A percentile compares a stretch with the other conserved stretches of the same genome.
phyloP scores from a whole-genome alignment of 108 stramenopile genomes.

The Pseudonitzschia multiseries region DNA sequence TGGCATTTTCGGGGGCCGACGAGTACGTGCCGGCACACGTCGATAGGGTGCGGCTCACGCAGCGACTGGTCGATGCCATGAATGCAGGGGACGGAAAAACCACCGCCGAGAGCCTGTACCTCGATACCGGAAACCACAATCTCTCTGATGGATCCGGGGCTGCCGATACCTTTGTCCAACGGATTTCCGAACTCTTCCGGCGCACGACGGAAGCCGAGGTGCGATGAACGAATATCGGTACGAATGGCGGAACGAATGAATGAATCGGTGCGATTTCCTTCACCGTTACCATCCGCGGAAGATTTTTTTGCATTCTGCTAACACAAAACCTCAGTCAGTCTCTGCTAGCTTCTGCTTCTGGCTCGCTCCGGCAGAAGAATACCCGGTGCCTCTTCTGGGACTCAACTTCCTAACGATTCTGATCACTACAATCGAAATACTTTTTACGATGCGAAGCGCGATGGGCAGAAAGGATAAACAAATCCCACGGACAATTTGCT shows the following conservation, averaged over 20 bases:
- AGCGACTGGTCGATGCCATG: conserved; percentile 77
- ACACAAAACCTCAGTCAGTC: no score
- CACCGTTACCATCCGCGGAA: no score
- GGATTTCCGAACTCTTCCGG: conserved; percentile 37
- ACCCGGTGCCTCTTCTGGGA: no score
- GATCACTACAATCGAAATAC: no score
- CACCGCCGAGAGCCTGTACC: conserved; percentile 50
- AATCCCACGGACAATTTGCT: no score
- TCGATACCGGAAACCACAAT: conserved; percentile 75
- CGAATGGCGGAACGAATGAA: not conserved
- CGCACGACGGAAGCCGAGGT: not conserved
- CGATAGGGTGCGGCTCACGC: conserved; percentile 50
- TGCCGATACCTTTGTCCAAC: conserved; percentile 54
- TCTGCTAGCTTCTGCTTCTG: no score
- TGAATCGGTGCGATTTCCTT: not conserved
- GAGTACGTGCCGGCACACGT: conserved; percentile 81
- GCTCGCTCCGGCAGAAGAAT: no score
- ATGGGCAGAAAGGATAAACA: no score
- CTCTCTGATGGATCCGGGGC: conserved; percentile 59
- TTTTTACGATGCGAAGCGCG: no score
- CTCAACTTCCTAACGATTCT: no score
- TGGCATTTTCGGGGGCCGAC: conserved; percentile 83
- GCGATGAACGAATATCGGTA: not conserved
- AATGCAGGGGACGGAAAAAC: conserved; percentile 32
- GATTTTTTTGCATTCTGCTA: no score